phyloP scores from a whole-genome alignment of 2,329 filamentous ascomycete genomes.

The Hypoxylon sp. region DNA sequence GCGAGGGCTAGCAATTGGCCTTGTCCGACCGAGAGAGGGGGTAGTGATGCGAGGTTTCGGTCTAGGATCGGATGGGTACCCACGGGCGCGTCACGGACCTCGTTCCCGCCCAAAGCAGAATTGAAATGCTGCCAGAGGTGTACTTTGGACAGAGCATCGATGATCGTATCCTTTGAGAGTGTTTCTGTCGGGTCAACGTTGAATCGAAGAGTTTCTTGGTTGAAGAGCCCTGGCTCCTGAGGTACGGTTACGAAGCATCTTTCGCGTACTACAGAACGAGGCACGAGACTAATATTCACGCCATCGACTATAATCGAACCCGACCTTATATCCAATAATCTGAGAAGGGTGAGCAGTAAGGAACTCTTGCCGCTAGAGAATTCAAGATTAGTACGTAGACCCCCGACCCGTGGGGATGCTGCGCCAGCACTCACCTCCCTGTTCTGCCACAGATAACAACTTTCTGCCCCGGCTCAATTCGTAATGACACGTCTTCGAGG shows the following conservation, averaged over 20 bases:
- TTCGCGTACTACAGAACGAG: slow-evolving; percentile 47
- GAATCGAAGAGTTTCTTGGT: slow-evolving; percentile 51
- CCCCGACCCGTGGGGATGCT: background rate
- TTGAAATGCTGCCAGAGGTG: slow-evolving; percentile 44
- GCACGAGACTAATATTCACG: slow-evolving; percentile 48
- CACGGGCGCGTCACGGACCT: background rate
- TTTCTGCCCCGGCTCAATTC: slow-evolving; percentile 60
- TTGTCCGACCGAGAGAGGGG: slow-evolving; percentile 54
- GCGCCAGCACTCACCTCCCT: slow-evolving; percentile 57
- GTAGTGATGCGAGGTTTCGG: slow-evolving; percentile 47
- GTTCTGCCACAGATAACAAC: slow-evolving; percentile 68
- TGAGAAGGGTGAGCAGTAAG: slow-evolving; percentile 39
- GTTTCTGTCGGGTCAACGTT: slow-evolving; percentile 51
- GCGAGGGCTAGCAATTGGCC: slow-evolving; percentile 55
- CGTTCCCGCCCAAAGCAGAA: background rate
- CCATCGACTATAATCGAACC: slow-evolving; percentile 53
- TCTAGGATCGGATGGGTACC: slow-evolving; percentile 47
- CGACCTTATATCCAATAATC: slow-evolving; percentile 49
- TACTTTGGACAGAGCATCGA: slow-evolving; percentile 35
- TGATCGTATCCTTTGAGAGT: slow-evolving; percentile 43
- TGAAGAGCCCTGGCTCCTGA: slow-evolving; percentile 51
- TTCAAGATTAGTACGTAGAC: slow-evolving; percentile 3
- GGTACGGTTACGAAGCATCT: slow-evolving; percentile 54
- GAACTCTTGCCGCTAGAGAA: slow-evolving; percentile 58
- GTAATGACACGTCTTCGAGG: slow-evolving; percentile 49